Evolutionary conservation across 306 rosid species (phyloP).

Genomic region (Dryas drummondii): DNA sequence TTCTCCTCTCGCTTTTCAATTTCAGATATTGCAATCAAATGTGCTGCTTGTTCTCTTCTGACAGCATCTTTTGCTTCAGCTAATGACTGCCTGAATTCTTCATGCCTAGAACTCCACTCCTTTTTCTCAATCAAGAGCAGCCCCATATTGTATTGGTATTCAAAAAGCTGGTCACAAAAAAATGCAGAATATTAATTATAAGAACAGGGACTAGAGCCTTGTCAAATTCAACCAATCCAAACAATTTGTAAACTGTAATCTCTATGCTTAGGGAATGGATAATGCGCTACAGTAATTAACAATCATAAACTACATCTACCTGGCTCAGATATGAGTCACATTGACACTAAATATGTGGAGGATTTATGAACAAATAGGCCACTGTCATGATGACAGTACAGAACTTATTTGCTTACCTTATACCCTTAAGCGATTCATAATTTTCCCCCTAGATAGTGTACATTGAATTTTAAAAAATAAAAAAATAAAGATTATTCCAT

Average conservation of each 20-base stretch:
- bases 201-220: background rate
- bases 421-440: background rate
- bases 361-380: background rate
- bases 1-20: slow-evolving; percentile 80
- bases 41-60: slow-evolving; percentile 65
- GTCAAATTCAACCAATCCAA: background rate
- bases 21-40: slow-evolving; percentile 69
- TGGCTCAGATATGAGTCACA: background rate
- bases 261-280: background rate
- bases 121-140: slow-evolving; percentile 95
- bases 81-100: slow-evolving; percentile 54
- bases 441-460: background rate
- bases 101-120: slow-evolving; percentile 70
- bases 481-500: background rate
- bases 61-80: slow-evolving; percentile 64
- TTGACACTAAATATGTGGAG: too few species aligned
- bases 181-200: background rate
- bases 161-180: slow-evolving; percentile 65
- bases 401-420: background rate
- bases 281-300: background rate
- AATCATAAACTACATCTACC: background rate
- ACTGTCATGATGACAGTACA: background rate
- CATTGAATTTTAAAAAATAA: background rate
- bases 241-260: background rate
- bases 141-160: slow-evolving; percentile 95